phyloP scores from a whole-genome alignment of 805 yeast species.

The Saturnispora gosingensis region DNA sequence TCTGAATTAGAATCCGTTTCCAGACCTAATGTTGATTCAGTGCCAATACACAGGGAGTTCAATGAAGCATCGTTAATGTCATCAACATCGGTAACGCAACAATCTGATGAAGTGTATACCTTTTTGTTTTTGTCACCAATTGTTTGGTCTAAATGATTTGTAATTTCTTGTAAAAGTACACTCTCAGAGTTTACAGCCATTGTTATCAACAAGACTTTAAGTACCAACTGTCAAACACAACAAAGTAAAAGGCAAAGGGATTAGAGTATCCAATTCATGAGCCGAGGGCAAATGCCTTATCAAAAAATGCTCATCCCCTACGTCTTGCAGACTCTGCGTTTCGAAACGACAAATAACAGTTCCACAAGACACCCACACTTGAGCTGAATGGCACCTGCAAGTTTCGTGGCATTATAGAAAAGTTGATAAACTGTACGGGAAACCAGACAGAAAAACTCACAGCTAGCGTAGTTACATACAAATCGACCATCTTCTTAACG shows the following conservation, averaged over 20 bases:
- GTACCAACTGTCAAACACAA: neutral
- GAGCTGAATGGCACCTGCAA: slow-evolving; percentile 90
- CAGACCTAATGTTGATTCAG: neutral
- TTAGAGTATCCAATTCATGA: neutral
- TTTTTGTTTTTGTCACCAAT: neutral
- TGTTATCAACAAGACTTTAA: neutral
- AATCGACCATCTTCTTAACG: slow-evolving; percentile 48
- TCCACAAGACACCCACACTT: slow-evolving; percentile 84
- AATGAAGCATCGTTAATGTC: neutral
- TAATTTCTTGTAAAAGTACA: neutral
- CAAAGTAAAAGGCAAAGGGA: neutral
- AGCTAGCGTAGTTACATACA: slow-evolving; percentile 60
- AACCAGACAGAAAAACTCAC: slow-evolving; percentile 76
- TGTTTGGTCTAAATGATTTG: slow-evolving; percentile 2
- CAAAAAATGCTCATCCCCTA: neutral
- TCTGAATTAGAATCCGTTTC: neutral
- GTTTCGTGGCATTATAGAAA: slow-evolving; percentile 55
- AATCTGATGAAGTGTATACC: neutral
- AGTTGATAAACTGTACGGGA: slow-evolving; percentile 69
- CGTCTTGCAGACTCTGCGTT: slow-evolving; percentile 35
- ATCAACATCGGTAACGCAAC: neutral
- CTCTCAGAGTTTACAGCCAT: slow-evolving; percentile 2
- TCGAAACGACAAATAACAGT: slow-evolving; percentile 78
- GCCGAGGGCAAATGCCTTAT: neutral
- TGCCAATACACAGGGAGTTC: neutral